Evolutionary conservation across 139 green algal genomes (phyloP).

Genomic region (Chlorella sp.): DNA sequence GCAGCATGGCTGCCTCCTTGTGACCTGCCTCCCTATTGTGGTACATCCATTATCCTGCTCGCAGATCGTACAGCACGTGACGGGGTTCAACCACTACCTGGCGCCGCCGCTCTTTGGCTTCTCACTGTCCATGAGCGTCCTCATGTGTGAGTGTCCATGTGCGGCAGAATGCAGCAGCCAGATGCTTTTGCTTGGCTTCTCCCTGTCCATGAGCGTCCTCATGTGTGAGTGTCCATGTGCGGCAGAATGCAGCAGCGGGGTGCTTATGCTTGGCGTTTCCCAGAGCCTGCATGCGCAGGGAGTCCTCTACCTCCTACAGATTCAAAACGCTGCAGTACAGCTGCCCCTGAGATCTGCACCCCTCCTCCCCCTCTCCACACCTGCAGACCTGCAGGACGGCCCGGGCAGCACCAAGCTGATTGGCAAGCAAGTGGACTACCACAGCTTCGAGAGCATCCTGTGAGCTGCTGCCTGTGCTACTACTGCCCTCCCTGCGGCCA

Average conservation of each 20-base stretch:
- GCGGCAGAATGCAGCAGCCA: too few species aligned
- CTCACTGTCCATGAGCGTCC: constrained; percentile 6
- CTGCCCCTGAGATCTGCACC: too few species aligned
- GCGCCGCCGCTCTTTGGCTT: constrained; percentile 18
- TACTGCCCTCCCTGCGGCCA: too few species aligned
- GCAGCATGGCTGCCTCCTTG: background rate
- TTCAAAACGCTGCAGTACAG: too few species aligned
- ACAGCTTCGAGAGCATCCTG: constrained; percentile 42
- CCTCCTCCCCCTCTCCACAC: too few species aligned
- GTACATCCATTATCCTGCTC: background rate
- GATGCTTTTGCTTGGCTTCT: too few species aligned
- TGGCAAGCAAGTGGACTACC: constrained; percentile 32
- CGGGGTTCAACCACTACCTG: constrained; percentile 7
- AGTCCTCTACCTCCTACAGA: too few species aligned
- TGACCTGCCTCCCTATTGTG: background rate
- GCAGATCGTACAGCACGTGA: constrained; percentile 37
- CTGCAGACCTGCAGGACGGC: background rate
- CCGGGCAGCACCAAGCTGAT: constrained; percentile 17
- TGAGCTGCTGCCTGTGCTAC: too few species aligned
- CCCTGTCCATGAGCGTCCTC: constrained; percentile 10
- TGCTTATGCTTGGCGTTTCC: constrained; percentile 14
- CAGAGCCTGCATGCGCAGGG: too few species aligned
- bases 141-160: constrained; percentile 12
- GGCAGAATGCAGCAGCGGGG: too few species aligned
- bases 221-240: constrained; percentile 8